A percentile compares a stretch with the other conserved stretches of the same genome.
These are phyloP conservation scores for Cryptococcus sp. DNA, from an alignment of 1,284 basidiomycete species.

Conservation along the genomic window DNA sequence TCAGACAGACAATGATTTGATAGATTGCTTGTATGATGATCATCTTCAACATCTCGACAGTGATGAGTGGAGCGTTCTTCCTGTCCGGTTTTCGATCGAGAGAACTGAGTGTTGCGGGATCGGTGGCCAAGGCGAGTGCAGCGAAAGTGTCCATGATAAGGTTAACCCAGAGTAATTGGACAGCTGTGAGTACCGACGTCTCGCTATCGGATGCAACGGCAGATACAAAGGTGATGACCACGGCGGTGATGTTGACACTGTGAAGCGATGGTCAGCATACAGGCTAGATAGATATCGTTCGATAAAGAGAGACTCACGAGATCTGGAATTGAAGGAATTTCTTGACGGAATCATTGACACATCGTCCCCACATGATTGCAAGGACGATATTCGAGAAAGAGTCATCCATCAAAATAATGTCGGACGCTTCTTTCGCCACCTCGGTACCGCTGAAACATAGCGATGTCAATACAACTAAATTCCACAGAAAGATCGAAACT, in stretches of 20 bases:
- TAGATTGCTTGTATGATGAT: constrained; percentile 87
- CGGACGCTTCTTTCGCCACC: constrained; percentile 97
- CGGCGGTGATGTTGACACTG: constrained; percentile 87
- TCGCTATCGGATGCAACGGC: constrained; percentile 78
- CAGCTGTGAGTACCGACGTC: constrained; percentile 83
- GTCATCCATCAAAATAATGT: constrained; percentile 98
- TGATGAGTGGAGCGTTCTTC: constrained; percentile 84
- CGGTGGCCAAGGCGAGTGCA: constrained; percentile 92
- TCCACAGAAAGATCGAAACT: constrained; percentile 3
- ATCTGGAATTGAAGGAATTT: constrained; percentile 99
- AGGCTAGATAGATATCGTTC: neutral
- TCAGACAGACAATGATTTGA: constrained; percentile 78
- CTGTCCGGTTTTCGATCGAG: constrained; percentile 89
- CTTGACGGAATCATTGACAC: constrained; percentile 94
- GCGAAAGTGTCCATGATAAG: constrained; percentile 90
- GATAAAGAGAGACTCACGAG: constrained; percentile 54
- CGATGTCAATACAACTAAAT: neutral
- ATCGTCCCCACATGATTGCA: constrained; percentile 98
- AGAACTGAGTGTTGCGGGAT: constrained; percentile 79
- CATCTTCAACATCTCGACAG: constrained; percentile 91
- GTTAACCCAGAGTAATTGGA: constrained; percentile 80
- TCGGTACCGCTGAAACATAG: constrained; percentile 69
- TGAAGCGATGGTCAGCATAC: neutral
- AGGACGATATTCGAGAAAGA: constrained; percentile 95
- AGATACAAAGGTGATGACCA: constrained; percentile 89